These are phyloP conservation scores for Arthrobotrys musiformis DNA, from an alignment of 2,329 filamentous ascomycete genomes.

Conservation along the genomic window DNA sequence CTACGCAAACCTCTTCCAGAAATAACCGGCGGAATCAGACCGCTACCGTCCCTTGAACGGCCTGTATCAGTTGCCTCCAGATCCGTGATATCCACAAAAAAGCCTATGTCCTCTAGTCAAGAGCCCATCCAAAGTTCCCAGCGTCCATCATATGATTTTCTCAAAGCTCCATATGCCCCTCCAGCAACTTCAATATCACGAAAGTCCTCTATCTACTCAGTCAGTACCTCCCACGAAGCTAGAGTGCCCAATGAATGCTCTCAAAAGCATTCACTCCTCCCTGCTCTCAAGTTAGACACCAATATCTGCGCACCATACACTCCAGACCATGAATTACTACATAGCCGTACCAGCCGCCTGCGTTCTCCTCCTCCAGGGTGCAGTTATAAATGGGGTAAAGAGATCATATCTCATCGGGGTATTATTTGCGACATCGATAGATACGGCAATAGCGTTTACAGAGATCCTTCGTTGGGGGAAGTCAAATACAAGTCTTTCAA, in stretches of 20 bases:
- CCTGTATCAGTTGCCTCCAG: neutral
- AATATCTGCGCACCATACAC: neutral
- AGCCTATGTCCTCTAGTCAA: neutral
- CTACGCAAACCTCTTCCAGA: neutral
- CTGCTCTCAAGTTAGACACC: neutral
- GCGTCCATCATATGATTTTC: neutral
- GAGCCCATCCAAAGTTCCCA: neutral
- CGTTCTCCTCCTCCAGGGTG: neutral
- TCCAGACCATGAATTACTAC: neutral
- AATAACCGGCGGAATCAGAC: neutral
- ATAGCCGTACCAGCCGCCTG: too few species aligned
- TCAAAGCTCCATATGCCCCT: neutral
- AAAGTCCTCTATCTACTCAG: conserved; percentile 19
- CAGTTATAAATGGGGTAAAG: neutral
- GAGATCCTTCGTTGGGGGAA: neutral
- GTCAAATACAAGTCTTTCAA: neutral
- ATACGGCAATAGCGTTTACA: conserved; percentile 18
- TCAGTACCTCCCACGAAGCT: neutral
- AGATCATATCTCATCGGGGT: neutral
- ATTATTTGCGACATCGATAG: neutral
- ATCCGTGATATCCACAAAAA: neutral
- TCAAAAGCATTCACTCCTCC: neutral
- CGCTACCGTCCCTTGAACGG: conserved; percentile 2
- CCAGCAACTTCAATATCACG: too few species aligned
- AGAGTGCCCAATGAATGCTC: neutral